Conservation (phyloP, 2,329 filamentous ascomycete genomes). For the Aspergillus caelatus region DNA sequence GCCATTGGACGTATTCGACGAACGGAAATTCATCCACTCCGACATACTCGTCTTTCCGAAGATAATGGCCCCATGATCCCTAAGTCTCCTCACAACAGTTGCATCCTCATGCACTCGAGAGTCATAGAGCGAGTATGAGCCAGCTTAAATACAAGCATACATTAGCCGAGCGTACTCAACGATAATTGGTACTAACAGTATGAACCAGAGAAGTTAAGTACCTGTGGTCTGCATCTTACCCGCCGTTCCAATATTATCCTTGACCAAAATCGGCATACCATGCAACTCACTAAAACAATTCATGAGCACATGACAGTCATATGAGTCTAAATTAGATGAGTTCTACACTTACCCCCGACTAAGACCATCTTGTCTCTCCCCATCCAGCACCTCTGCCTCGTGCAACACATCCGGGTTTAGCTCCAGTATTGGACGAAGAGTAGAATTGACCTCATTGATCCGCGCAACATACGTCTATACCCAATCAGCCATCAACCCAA, state of each 20-base stretch:
- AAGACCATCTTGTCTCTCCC: constrained; percentile 51
- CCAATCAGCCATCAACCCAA: background rate
- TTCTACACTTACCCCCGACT: constrained; percentile 43
- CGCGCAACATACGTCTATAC: constrained; percentile 53
- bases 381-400: constrained; percentile 54
- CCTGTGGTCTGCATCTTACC: constrained; percentile 65
- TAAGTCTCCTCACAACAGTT: constrained; percentile 62
- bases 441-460: constrained; percentile 57
- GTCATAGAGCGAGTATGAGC: constrained; percentile 65
- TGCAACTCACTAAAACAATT: constrained; percentile 56
- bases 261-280: constrained; percentile 67
- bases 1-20: constrained; percentile 58
- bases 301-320: background rate
- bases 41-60: constrained; percentile 68
- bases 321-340: background rate
- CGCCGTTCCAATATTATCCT: constrained; percentile 67
- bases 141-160: constrained; percentile 42
- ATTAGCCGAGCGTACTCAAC: background rate
- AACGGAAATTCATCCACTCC: constrained; percentile 67
- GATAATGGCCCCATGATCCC: constrained; percentile 64
- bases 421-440: constrained; percentile 56
- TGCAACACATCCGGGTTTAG: constrained; percentile 58
- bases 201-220: constrained; percentile 9
- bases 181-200: background rate
- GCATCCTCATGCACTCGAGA: constrained; percentile 61